A percentile compares a stretch with the other conserved stretches of the same genome.
Evolutionary conservation across 306 rosid genomes (phyloP).

Genomic region (Cucurbita pepo): DNA sequence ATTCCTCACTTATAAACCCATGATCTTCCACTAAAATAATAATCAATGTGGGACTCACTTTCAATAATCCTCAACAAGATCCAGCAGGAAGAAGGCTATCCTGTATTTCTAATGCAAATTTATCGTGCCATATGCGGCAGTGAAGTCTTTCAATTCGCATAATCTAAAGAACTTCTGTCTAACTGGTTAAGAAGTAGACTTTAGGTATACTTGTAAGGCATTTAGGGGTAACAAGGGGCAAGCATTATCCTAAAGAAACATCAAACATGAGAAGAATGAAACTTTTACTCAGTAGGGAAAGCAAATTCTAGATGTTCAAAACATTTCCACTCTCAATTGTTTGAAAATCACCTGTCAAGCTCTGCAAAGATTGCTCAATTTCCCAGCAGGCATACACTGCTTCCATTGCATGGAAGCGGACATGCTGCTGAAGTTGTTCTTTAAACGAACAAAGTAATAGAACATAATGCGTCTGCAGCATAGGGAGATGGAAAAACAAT

Average conservation of each 20-base stretch:
- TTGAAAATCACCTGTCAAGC: slow-evolving; percentile 61
- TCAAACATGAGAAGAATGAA: background rate
- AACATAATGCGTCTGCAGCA: slow-evolving; percentile 83
- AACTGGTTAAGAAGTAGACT: background rate
- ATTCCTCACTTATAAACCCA: too few species aligned
- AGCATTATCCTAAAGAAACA: background rate
- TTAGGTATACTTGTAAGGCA: background rate
- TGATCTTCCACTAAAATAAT: too few species aligned
- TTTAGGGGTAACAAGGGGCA: background rate
- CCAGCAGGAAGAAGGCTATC: background rate
- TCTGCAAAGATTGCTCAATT: slow-evolving; percentile 88
- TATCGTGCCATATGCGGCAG: background rate
- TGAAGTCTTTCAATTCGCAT: background rate
- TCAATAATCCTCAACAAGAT: too few species aligned
- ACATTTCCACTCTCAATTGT: background rate
- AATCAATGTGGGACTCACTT: too few species aligned
- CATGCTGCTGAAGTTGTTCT: slow-evolving; percentile 97
- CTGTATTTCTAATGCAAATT: background rate
- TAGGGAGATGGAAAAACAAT: slow-evolving; percentile 1
- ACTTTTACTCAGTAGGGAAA: background rate
- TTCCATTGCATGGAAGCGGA: slow-evolving; percentile 98
- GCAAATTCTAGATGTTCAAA: background rate
- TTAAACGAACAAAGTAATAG: slow-evolving; percentile 89
- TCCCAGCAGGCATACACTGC: slow-evolving; percentile 99
- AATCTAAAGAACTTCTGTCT: background rate